Evolutionary conservation across 495 filamentous ascomycete species (phyloP).

Genomic region (Tuber borchii): DNA sequence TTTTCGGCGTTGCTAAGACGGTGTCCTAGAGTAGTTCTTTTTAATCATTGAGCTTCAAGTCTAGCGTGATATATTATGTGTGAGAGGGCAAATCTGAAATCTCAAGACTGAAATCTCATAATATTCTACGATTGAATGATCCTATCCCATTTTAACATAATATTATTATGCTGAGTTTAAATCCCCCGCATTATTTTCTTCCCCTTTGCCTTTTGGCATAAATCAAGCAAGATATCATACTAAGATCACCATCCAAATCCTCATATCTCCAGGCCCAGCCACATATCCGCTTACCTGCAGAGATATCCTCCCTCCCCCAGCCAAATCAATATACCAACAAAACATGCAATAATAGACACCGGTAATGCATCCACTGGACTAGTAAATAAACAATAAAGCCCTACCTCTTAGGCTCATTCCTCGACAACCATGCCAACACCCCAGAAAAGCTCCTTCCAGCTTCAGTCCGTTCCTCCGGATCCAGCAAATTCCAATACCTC

Average conservation of each 20-base stretch:
- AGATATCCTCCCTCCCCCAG: neutral
- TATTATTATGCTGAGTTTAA: neutral
- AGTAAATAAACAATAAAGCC: neutral
- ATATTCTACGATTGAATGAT: neutral
- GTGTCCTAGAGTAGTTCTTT: too few relatives aligned
- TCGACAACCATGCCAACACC: conserved; percentile 32
- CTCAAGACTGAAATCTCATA: neutral
- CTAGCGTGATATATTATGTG: too few relatives aligned
- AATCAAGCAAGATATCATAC: neutral
- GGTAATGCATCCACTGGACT: neutral
- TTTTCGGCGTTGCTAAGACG: too few relatives aligned
- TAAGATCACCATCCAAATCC: neutral
- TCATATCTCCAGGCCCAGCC: neutral
- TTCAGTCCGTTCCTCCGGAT: conserved; percentile 36
- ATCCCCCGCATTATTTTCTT: neutral
- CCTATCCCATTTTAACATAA: neutral
- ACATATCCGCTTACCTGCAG: neutral
- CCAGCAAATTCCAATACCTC: conserved; percentile 35
- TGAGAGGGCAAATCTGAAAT: neutral
- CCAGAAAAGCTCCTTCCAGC: conserved; percentile 29
- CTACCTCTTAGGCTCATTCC: conserved; percentile 25
- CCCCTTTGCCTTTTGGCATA: neutral
- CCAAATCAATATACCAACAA: neutral
- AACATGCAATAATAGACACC: neutral
- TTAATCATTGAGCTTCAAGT: too few relatives aligned